Conservation (phyloP, 441 rosid species). For the Populus hybrid region DNA sequence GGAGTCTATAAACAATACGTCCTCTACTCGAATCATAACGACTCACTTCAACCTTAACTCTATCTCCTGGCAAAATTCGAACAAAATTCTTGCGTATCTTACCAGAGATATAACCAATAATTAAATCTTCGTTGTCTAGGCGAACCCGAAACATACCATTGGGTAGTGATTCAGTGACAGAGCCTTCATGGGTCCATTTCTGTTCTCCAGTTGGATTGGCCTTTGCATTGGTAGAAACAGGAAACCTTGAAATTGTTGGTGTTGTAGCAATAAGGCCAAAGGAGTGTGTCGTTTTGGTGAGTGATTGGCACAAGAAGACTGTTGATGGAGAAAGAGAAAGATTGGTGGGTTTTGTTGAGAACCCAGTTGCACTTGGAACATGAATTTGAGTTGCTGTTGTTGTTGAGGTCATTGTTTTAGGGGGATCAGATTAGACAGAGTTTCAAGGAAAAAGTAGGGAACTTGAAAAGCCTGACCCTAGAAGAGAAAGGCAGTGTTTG, state of each 20-base stretch:
- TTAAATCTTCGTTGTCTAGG: slow-evolving; percentile 61
- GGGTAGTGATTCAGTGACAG: slow-evolving; percentile 72
- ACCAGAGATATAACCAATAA: slow-evolving; percentile 83
- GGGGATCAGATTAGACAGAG: neutral
- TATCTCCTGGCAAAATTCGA: slow-evolving; percentile 79
- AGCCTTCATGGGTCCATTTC: slow-evolving; percentile 62
- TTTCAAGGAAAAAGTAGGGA: neutral
- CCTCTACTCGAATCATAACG: slow-evolving; percentile 79
- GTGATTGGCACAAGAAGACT: neutral
- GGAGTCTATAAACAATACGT: slow-evolving; percentile 60
- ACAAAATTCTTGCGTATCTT: slow-evolving; percentile 80
- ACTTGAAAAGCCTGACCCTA: neutral
- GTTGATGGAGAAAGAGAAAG: neutral
- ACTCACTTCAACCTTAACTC: slow-evolving; percentile 78
- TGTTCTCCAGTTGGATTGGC: slow-evolving; percentile 22
- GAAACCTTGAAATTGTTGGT: neutral
- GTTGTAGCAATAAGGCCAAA: neutral
- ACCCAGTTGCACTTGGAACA: neutral
- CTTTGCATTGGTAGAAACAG: slow-evolving; percentile 9
- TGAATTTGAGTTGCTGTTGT: neutral
- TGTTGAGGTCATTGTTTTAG: neutral
- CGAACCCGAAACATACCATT: slow-evolving; percentile 85
- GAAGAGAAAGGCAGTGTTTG: neutral
- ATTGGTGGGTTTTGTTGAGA: slow-evolving; percentile 3
- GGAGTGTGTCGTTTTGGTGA: neutral